Evolutionary conservation across 2,329 filamentous ascomycete species (phyloP).

Genomic region (Botrytis elliptica): DNA sequence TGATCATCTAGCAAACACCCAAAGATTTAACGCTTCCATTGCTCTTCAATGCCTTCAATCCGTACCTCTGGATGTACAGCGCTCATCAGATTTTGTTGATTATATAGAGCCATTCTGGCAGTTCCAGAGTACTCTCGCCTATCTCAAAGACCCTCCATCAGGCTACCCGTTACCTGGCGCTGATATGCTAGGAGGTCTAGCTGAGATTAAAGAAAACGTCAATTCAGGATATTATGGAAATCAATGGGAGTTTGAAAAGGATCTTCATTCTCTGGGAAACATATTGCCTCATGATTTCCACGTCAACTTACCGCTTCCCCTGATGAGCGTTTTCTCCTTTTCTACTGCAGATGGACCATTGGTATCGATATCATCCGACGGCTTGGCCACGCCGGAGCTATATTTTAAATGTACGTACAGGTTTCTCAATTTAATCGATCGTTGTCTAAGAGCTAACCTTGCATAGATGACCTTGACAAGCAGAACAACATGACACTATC

Average conservation of each 20-base stretch:
- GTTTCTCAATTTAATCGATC: not conserved
- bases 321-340: slow-evolving; percentile 47
- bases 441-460: not conserved
- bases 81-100: slow-evolving; percentile 24
- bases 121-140: slow-evolving; percentile 27
- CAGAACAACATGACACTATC: slow-evolving; percentile 8
- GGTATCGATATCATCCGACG: slow-evolving; percentile 59
- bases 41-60: slow-evolving; percentile 28
- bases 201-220: slow-evolving; percentile 24
- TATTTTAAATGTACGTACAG: slow-evolving; percentile 40
- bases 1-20: not conserved
- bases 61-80: slow-evolving; percentile 25
- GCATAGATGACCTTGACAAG: slow-evolving; percentile 21
- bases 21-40: not conserved
- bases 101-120: slow-evolving; percentile 25
- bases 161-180: slow-evolving; percentile 25
- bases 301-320: slow-evolving; percentile 49
- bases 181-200: slow-evolving; percentile 29
- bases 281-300: slow-evolving; percentile 56
- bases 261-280: slow-evolving; percentile 23
- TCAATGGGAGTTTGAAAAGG: slow-evolving; percentile 30
- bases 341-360: slow-evolving; percentile 37
- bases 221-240: slow-evolving; percentile 25
- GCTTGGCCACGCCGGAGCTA: slow-evolving; percentile 53
- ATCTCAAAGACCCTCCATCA: slow-evolving; percentile 33